These are phyloP conservation scores for Suhomyces sp. DNA, from an alignment of 805 yeast species.

Conservation along the genomic window DNA sequence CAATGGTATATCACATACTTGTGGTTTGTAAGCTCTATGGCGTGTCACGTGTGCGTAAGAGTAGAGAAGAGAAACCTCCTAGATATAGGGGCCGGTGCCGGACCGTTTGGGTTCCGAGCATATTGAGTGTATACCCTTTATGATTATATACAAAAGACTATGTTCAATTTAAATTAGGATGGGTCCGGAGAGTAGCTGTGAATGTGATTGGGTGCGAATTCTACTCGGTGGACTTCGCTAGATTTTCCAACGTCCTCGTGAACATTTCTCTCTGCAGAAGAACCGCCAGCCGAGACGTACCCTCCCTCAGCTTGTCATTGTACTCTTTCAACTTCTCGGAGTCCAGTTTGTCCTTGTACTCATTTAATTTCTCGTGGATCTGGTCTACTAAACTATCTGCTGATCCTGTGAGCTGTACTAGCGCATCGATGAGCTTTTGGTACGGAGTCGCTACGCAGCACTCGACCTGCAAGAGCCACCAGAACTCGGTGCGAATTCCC, in stretches of 20 bases:
- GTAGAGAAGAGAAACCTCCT: too few species aligned
- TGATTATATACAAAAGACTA: too few species aligned
- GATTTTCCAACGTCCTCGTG: neutral
- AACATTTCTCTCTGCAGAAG: neutral
- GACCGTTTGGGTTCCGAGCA: too few species aligned
- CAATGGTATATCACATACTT: too few species aligned
- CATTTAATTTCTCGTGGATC: neutral
- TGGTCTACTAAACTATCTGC: neutral
- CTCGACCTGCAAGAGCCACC: slow-evolving; percentile 14
- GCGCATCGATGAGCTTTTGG: neutral
- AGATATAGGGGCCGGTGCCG: too few species aligned
- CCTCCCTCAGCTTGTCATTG: neutral
- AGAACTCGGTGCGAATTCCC: slow-evolving; percentile 3
- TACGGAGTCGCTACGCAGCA: slow-evolving; percentile 13
- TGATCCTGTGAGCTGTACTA: neutral
- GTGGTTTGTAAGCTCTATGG: neutral
- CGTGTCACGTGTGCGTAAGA: too few species aligned
- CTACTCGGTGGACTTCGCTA: neutral
- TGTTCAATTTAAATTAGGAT: too few species aligned
- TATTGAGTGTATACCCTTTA: too few species aligned
- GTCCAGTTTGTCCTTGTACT: neutral
- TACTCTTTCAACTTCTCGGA: neutral
- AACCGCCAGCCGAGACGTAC: neutral
- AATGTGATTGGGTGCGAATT: neutral
- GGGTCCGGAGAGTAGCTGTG: too few species aligned